These are phyloP conservation scores for Pneumocystis wakefieldiae DNA, from an alignment of 1,139 yeast genomes.

Conservation along the genomic window DNA sequence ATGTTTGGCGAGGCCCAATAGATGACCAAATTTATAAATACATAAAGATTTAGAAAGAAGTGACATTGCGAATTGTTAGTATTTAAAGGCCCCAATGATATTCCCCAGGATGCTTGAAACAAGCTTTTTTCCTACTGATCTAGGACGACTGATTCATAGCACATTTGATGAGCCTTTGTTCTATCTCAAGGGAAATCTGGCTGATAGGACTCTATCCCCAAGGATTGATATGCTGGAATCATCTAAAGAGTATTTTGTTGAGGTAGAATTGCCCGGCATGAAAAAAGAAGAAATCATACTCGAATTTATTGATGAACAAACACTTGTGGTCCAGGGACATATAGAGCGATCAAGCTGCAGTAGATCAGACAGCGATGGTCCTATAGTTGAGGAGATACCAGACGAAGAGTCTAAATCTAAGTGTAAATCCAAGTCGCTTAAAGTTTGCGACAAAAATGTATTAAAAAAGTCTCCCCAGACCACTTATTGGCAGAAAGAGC, in stretches of 20 bases:
- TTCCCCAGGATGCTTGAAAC: too few species aligned
- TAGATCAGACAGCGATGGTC: neutral
- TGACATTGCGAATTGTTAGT: too few species aligned
- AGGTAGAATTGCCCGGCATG: neutral
- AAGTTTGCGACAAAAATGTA: neutral
- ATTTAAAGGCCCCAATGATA: too few species aligned
- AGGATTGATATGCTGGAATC: neutral
- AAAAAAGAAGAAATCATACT: too few species aligned
- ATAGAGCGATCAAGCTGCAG: neutral
- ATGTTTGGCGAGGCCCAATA: too few species aligned
- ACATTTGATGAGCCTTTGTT: too few species aligned
- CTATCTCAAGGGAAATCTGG: too few species aligned
- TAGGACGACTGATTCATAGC: too few species aligned
- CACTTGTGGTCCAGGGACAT: neutral
- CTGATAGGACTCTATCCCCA: neutral
- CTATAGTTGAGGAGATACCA: neutral
- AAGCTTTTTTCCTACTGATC: too few species aligned
- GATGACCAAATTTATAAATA: too few species aligned
- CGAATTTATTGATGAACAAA: neutral
- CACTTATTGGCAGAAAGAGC: neutral
- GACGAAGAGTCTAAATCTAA: too few species aligned
- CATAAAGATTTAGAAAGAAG: too few species aligned
- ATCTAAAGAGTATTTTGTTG: neutral
- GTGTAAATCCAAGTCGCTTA: neutral
- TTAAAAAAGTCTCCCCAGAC: neutral